Base-by-base conservation (phyloP, 768 basidiomycete species). In the Leucosporidium scottii region DNA sequence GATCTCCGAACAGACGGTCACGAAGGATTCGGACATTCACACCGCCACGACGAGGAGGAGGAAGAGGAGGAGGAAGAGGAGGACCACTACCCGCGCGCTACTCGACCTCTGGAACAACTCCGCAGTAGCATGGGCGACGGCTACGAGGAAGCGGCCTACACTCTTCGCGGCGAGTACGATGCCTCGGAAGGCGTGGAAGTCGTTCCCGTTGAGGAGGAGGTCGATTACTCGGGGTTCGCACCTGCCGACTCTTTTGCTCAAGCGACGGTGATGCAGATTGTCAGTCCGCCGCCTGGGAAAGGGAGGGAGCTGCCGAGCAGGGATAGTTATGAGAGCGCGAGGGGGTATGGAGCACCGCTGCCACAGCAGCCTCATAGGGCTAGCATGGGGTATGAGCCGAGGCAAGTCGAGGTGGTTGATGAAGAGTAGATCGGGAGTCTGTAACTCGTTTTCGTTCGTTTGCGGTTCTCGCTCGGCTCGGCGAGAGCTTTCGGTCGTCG, bases 181-280 rank as follows among this genome's bases (percentile, higher is more conserved):
- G 58, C 25, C 25, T 63, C 39, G 2, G 62, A 68, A 27, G 67
- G 67, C 28, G 67, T 68, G 13, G 25, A 53, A 39, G 67, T 68
- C 23, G 62, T 65, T 2, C 25, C 64, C 1, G 31, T 20, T 18
- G 36, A 66, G 28, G 56, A 44, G 25, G 44, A 21, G 8, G 51
- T 31, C 27, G 61, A 56, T 15, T 49, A 28, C 20, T 30, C 39
- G 3, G 39, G 39, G 3, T 44, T 69, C 12, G 50, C 57, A 4
- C 30, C 62, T 12, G 34, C 47, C 13, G 31, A 57, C 13, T 20
- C 13, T 1, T 36, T 31, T 7, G 54, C 17, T 5, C 27, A 18
- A 20, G 27, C 17, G 5, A 20, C 25, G 55, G 10, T 15, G 31
- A 25, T 20, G 18, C 28, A 17, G 31, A 57, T 57, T 44, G 39